phyloP scores from a whole-genome alignment of 2,329 filamentous ascomycete species.

The Trichoderma koningii region DNA sequence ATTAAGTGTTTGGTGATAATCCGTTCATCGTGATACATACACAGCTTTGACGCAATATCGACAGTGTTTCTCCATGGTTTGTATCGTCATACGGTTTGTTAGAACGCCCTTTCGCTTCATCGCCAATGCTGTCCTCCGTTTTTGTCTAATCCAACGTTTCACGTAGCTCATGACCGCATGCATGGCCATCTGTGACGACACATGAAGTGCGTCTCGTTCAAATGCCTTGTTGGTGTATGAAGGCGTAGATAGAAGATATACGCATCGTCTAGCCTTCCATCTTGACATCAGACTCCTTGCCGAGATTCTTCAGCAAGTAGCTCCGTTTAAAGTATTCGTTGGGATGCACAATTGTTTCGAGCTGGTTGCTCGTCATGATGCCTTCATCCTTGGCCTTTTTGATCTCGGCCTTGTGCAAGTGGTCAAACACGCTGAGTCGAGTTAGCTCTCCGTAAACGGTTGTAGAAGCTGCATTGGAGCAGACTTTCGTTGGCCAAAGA shows the following conservation, averaged over 20 bases:
- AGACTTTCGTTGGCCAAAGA: background rate
- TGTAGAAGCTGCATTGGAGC: background rate
- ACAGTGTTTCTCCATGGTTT: background rate
- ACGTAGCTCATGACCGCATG: background rate
- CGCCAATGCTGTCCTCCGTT: background rate
- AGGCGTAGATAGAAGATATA: background rate
- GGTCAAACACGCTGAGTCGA: constrained; percentile 74
- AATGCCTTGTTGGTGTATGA: background rate
- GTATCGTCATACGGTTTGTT: background rate
- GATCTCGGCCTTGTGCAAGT: constrained; percentile 76
- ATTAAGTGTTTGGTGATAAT: constrained; percentile 4
- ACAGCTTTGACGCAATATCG: background rate
- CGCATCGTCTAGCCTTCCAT: constrained; percentile 48
- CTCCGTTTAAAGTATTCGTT: constrained; percentile 98
- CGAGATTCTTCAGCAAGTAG: constrained; percentile 82
- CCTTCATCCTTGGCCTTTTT: constrained; percentile 75
- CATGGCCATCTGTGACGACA: background rate
- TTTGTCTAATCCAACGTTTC: background rate
- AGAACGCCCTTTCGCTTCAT: constrained; percentile 8
- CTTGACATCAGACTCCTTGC: constrained; percentile 56
- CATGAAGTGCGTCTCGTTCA: background rate
- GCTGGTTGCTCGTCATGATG: constrained; percentile 69
- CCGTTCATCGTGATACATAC: background rate
- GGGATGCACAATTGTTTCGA: constrained; percentile 95
- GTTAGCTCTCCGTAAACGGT: background rate